A percentile compares a stretch with the other conserved stretches of the same genome.
Conservation (phyloP, 73 alveolate genomes). For the Breviolum minutum region DNA sequence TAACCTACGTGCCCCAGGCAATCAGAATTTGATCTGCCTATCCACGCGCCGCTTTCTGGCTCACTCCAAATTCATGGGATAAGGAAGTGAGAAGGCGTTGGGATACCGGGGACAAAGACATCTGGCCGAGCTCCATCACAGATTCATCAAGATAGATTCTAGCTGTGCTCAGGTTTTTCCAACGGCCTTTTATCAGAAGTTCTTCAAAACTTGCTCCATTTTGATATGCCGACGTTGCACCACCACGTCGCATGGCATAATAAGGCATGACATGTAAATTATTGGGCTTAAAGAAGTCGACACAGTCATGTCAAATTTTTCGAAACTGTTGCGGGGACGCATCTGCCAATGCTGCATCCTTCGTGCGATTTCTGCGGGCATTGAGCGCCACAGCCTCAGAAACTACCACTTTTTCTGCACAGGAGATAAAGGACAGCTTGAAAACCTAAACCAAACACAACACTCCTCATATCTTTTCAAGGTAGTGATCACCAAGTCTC, state of each 20-base stretch:
- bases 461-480: background rate
- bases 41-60: slow-evolving; percentile 57
- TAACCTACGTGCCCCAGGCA: too few relatives aligned
- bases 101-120: background rate
- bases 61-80: too few relatives aligned
- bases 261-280: background rate
- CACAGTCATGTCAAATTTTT: background rate
- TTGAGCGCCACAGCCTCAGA: background rate
- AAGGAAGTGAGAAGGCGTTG: background rate
- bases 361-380: background rate
- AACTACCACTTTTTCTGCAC: background rate
- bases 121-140: background rate
- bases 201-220: background rate
- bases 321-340: background rate
- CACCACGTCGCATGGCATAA: background rate
- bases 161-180: background rate
- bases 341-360: background rate
- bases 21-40: too few relatives aligned
- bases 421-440: background rate
- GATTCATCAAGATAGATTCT: background rate
- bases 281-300: background rate
- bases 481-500: background rate
- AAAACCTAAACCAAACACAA: background rate
- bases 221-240: background rate
- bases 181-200: background rate